A percentile compares a stretch with the other conserved stretches of the same genome.
Conservation (phyloP, 2,329 filamentous ascomycete genomes). For the Colletotrichum neosansevieriae region DNA sequence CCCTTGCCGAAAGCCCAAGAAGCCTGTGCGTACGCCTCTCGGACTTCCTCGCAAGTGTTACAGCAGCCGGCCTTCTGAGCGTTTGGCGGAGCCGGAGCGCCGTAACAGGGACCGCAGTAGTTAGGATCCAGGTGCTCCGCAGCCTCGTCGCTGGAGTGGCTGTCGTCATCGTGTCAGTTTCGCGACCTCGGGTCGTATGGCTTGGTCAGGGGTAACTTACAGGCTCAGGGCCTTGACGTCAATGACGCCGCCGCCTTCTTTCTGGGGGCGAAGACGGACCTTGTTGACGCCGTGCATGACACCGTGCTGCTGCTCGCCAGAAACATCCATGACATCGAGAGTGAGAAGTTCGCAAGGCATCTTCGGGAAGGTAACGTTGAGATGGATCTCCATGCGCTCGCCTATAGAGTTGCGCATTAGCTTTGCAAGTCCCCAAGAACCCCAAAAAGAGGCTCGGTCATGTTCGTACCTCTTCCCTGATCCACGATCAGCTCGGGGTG, state of each 20-base stretch:
- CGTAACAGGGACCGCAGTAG: slow-evolving; percentile 96
- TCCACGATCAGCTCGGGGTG: slow-evolving; percentile 95
- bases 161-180: slow-evolving; percentile 48
- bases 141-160: slow-evolving; percentile 75
- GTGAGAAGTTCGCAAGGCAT: slow-evolving; percentile 96
- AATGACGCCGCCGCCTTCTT: slow-evolving; percentile 82
- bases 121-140: slow-evolving; percentile 85
- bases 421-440: not conserved
- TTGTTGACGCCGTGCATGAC: slow-evolving; percentile 94
- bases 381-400: slow-evolving; percentile 98
- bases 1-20: slow-evolving; percentile 96
- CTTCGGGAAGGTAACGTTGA: slow-evolving; percentile 95
- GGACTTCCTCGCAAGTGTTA: slow-evolving; percentile 96
- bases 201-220: slow-evolving; percentile 56
- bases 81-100: slow-evolving; percentile 78
- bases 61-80: slow-evolving; percentile 90
- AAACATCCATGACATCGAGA: slow-evolving; percentile 99
- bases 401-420: slow-evolving; percentile 61
- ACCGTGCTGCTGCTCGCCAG: slow-evolving; percentile 94
- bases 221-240: slow-evolving; percentile 77
- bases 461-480: slow-evolving; percentile 84
- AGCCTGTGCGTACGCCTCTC: slow-evolving; percentile 89
- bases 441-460: not conserved
- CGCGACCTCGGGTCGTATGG: not conserved
- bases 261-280: slow-evolving; percentile 79